Evolutionary conservation across 257 asterid genomes (phyloP).

Genomic region (Pogostemon cablin): DNA sequence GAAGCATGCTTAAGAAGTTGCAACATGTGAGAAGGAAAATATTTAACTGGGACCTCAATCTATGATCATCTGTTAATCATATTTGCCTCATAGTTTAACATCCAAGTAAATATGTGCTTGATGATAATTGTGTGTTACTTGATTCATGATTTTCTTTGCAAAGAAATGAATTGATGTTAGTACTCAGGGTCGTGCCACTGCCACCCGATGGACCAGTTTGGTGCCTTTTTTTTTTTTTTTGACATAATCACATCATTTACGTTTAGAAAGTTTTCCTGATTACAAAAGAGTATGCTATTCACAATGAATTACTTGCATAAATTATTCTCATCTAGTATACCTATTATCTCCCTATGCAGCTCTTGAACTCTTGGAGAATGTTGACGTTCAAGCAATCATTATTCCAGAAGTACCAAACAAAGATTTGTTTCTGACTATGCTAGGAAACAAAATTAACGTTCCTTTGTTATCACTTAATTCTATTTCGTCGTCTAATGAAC

Average conservation of each 20-base stretch:
- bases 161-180: too few relatives aligned
- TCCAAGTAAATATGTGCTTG: background rate
- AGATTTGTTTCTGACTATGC: conserved; percentile 36
- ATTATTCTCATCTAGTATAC: conserved; percentile 14
- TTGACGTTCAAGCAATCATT: conserved; percentile 39
- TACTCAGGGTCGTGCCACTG: too few relatives aligned
- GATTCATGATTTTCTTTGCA: too few relatives aligned
- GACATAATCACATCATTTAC: too few relatives aligned
- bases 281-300: background rate
- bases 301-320: background rate
- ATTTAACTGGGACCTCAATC: too few relatives aligned
- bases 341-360: conserved; percentile 35
- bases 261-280: background rate
- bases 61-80: too few relatives aligned
- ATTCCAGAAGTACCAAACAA: conserved; percentile 36
- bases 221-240: too few relatives aligned
- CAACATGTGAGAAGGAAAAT: too few relatives aligned
- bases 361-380: conserved; percentile 46
- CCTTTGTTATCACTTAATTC: conserved; percentile 46
- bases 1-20: too few relatives aligned
- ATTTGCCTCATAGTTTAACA: too few relatives aligned
- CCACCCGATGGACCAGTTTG: too few relatives aligned
- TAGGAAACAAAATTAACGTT: conserved; percentile 38
- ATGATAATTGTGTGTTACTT: background rate
- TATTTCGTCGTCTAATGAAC: conserved; percentile 15